A percentile compares a stretch with the other conserved stretches of the same genome.
These are phyloP conservation scores for Russula sp. DNA, from an alignment of 768 basidiomycete species.

Conservation along the genomic window DNA sequence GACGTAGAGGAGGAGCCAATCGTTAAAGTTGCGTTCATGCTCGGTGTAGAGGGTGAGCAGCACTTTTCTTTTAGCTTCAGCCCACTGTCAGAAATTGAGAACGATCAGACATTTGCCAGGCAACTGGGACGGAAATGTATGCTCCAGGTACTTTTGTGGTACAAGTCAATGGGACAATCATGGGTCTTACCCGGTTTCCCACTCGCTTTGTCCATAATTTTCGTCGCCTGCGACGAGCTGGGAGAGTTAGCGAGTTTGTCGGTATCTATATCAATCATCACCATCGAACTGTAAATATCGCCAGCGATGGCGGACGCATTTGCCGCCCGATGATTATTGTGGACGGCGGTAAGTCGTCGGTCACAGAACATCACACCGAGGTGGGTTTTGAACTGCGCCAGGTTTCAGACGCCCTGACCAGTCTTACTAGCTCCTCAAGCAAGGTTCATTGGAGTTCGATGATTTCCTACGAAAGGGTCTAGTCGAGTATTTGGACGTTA, in stretches of 20 bases:
- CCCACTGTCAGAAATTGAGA: neutral
- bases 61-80: neutral
- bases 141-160: slow-evolving; percentile 90
- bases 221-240: slow-evolving; percentile 87
- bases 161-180: slow-evolving; percentile 94
- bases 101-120: slow-evolving; percentile 76
- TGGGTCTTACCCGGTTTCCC: slow-evolving; percentile 87
- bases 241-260: slow-evolving; percentile 93
- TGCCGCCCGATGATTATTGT: slow-evolving; percentile 98
- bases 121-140: slow-evolving; percentile 95
- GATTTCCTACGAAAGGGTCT: slow-evolving; percentile 90
- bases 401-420: slow-evolving; percentile 20
- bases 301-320: slow-evolving; percentile 95
- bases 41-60: slow-evolving; percentile 89
- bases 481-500: slow-evolving; percentile 97
- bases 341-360: slow-evolving; percentile 71
- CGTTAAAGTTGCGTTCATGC: slow-evolving; percentile 81
- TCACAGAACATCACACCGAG: slow-evolving; percentile 74
- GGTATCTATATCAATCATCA: slow-evolving; percentile 95
- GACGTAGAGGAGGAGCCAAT: slow-evolving; percentile 97
- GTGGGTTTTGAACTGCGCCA: slow-evolving; percentile 43
- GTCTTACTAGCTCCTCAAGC: slow-evolving; percentile 66
- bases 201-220: slow-evolving; percentile 85
- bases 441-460: slow-evolving; percentile 78
- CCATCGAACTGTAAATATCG: slow-evolving; percentile 92